Evolutionary conservation across 306 rosid species (phyloP), one percentile per base, ranked within the genome.

Genomic region (Dicorynia guianensis): DNA sequence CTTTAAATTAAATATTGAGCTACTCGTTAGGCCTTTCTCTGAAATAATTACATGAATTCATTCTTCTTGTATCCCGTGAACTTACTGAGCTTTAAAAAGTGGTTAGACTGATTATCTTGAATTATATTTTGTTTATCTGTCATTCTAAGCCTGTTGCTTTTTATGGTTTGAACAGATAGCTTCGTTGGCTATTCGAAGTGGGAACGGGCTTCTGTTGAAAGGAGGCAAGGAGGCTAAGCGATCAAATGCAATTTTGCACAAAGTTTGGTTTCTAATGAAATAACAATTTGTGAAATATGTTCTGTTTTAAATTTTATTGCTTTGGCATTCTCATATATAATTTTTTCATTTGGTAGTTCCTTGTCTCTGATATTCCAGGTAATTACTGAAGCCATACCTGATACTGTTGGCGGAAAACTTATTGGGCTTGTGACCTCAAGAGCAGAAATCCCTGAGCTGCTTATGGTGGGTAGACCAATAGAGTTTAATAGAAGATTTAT

Each of bases 211-310:
- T 86, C 96, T 95, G 71, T 82, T 95, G 85, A 92, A 95, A 83
- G 99, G 99, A 69, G 99, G 99, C 79, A 95, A 95, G 91, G 99
- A 95, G 84, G 98, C 99, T 66, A 95, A 74, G 79, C 93, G 91
- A 84, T 95, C 99, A 59, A 95, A 95, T 83, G 92, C 91, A 68
- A 80, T 92, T 76, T 85, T 95, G 74, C 97, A 95, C 88, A 89
- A 92, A 89, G 99, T 92, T 63, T 55, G 76, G 63, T 77, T 63
- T 69, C 77, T 74, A 54, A 69, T 58, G 64, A 47, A 77, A 66
- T 68, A 47, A 82, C 19, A 48, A 8, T 57, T 74, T 80, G 59
- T 35, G 14, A 52, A 77, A 50, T 38, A 54, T 52, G 49, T 74
- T 52, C 33, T 46, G 49, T 72, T 5, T 18, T 39, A 12, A 17